These are phyloP conservation scores for Puccinia triticina DNA, from an alignment of 1,284 basidiomycete species.

Conservation along the genomic window DNA sequence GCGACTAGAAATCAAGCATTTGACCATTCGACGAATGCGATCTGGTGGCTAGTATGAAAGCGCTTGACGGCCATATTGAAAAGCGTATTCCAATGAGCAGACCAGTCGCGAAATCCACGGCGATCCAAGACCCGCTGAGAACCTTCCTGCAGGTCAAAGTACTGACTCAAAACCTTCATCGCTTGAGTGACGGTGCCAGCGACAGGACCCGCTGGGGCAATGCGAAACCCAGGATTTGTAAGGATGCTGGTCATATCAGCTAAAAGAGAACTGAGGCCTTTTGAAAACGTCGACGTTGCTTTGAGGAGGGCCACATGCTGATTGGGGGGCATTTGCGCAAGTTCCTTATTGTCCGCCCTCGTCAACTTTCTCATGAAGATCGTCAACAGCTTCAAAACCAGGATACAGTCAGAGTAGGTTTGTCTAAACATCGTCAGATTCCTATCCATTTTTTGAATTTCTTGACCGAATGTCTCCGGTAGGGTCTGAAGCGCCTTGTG, in stretches of 20 bases:
- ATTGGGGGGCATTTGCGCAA: neutral
- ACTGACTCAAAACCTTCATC: neutral
- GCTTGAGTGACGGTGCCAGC: neutral
- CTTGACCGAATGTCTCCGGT: neutral
- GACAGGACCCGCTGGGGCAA: neutral
- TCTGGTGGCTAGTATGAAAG: neutral
- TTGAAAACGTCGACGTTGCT: neutral
- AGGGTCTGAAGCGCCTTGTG: neutral
- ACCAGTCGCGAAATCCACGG: neutral
- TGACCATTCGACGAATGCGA: neutral
- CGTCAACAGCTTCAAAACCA: neutral
- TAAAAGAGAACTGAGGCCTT: neutral
- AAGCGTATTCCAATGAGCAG: neutral
- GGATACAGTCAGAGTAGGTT: neutral
- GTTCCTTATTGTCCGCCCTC: neutral
- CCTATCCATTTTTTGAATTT: no score
- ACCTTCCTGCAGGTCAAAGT: neutral
- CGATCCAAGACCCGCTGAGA: neutral
- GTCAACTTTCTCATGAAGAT: neutral
- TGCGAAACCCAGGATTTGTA: neutral
- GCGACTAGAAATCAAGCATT: neutral
- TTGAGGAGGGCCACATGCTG: neutral
- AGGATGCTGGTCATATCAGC: neutral
- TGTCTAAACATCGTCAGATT: neutral
- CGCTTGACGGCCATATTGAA: neutral